Conservation (phyloP, 1,284 basidiomycete genomes). For the Austroboletus novae-zelandiae region DNA sequence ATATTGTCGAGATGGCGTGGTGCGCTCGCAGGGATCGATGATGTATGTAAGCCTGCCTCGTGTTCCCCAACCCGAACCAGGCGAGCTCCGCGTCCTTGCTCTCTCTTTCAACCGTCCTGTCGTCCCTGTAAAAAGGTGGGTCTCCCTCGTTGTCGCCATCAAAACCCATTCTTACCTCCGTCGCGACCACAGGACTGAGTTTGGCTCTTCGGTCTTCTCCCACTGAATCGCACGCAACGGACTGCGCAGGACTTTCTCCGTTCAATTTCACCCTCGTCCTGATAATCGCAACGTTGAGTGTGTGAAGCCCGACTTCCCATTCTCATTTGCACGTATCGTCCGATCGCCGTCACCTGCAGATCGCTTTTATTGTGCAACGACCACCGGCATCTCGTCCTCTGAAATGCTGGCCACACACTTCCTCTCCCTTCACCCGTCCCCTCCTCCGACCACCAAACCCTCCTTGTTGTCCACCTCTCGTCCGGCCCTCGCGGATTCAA, state of each 20-base stretch:
- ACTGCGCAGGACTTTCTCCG: constrained; percentile 28
- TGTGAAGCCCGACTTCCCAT: constrained; percentile 5
- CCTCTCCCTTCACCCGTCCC: constrained; percentile 2
- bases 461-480: constrained; percentile 9
- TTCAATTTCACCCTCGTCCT: constrained; percentile 19
- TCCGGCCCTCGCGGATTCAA: constrained; percentile 23
- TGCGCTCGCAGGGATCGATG: constrained; percentile 2
- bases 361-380: constrained; percentile 12
- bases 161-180: not conserved
- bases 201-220: constrained; percentile 1
- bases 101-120: constrained; percentile 19
- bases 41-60: constrained; percentile 32
- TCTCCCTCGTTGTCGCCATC: constrained; percentile 1
- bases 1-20: constrained; percentile 10
- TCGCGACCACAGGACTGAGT: not conserved
- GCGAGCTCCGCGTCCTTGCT: constrained; percentile 24
- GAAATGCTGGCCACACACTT: constrained; percentile 21
- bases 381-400: not conserved
- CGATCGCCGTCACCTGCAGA: constrained; percentile 7
- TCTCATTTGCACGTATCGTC: constrained; percentile 8
- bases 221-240: constrained; percentile 16
- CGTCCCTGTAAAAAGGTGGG: constrained; percentile 24
- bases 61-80: constrained; percentile 27
- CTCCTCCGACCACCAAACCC: not conserved
- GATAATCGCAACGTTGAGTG: constrained; percentile 25